A percentile compares a stretch with the other conserved stretches of the same genome.
These are phyloP conservation scores for Achlya hypogyna DNA, from an alignment of 352 stramenopile species.

Conservation along the genomic window DNA sequence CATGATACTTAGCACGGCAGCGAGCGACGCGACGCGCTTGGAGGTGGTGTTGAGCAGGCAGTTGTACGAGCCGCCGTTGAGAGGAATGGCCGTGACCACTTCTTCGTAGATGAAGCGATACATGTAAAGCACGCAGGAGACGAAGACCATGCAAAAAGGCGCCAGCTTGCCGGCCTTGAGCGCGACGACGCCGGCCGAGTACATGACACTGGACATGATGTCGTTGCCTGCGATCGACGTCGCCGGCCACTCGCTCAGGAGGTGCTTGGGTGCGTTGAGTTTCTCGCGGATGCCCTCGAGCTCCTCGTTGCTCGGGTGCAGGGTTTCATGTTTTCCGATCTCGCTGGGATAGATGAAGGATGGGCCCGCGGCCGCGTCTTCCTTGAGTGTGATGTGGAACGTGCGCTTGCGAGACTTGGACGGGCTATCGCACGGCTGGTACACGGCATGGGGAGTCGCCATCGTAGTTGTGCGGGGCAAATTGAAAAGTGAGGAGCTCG, in stretches of 20 bases:
- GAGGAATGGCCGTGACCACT: conserved; percentile 81
- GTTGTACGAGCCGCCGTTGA: conserved; percentile 90
- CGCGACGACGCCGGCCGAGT: conserved; percentile 58
- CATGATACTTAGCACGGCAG: conserved; percentile 83
- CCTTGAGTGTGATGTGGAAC: conserved; percentile 6
- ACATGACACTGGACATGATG: conserved; percentile 81
- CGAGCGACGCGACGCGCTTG: conserved; percentile 79
- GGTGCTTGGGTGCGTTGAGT: conserved; percentile 20
- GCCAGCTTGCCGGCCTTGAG: conserved; percentile 71
- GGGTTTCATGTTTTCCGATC: conserved; percentile 33
- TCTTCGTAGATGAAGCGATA: conserved; percentile 87
- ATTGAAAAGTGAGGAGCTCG: not conserved
- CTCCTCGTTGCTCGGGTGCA: conserved; percentile 23
- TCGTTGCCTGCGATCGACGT: conserved; percentile 90
- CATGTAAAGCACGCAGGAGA: conserved; percentile 56
- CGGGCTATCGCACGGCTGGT: not conserved
- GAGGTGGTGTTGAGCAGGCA: conserved; percentile 90
- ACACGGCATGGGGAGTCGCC: not conserved
- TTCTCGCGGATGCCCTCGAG: conserved; percentile 19
- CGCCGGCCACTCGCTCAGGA: conserved; percentile 67
- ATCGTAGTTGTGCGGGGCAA: not conserved
- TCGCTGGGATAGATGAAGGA: conserved; percentile 63
- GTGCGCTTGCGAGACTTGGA: not conserved
- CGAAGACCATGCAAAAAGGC: conserved; percentile 66
- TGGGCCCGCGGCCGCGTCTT: conserved; percentile 18